Conservation (phyloP, 345 rosid genomes). For the Turritis glabra region DNA sequence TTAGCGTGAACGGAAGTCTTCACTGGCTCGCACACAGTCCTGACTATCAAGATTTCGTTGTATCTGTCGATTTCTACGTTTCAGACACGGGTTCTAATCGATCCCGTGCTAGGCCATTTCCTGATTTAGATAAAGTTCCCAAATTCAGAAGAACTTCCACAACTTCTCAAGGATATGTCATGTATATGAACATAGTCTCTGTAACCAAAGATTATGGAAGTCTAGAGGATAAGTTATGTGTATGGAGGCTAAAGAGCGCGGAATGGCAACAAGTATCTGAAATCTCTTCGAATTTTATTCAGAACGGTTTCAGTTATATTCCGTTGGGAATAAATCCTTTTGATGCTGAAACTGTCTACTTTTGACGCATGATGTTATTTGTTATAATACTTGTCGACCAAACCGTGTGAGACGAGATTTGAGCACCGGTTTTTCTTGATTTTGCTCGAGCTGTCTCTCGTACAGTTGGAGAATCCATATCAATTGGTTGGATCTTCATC, state of each 20-base stretch:
- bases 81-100: neutral
- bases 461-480: too few relatives aligned
- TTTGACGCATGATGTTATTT: too few relatives aligned
- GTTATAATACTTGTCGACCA: too few relatives aligned
- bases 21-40: neutral
- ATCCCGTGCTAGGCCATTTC: neutral
- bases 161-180: neutral
- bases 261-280: neutral
- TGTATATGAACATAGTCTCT: constrained; percentile 10
- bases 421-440: too few relatives aligned
- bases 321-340: neutral
- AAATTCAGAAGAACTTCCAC: neutral
- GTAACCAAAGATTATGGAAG: neutral
- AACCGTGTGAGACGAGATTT: too few relatives aligned
- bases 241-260: neutral
- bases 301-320: neutral
- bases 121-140: neutral
- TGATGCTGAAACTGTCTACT: neutral
- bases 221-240: constrained; percentile 3
- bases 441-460: too few relatives aligned
- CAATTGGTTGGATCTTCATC: too few relatives aligned
- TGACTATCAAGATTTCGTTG: neutral
- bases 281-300: neutral
- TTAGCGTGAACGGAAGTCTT: constrained; percentile 16
- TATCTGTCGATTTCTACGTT: constrained; percentile 5